Percentiles rank a stretch among this genome's conserved stretches.
These are phyloP conservation scores for Xylariaceae sp. DNA, from an alignment of 2,329 filamentous ascomycete species.

Conservation along the genomic window DNA sequence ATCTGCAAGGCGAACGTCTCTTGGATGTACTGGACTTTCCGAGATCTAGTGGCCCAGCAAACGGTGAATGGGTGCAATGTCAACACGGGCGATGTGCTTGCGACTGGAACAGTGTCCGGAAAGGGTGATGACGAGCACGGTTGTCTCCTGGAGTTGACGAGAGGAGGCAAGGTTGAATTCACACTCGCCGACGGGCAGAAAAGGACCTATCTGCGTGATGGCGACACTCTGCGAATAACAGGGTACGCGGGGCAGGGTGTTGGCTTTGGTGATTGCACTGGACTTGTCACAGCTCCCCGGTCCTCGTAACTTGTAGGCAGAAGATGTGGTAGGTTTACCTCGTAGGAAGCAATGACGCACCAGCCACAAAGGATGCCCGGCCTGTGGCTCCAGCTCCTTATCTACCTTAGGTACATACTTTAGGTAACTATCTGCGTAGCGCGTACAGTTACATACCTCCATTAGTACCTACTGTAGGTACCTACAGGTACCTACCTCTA, in stretches of 20 bases:
- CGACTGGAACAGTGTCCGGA: slow-evolving; percentile 39
- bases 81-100: slow-evolving; percentile 38
- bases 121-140: slow-evolving; percentile 32
- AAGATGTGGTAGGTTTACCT: too few species aligned
- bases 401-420: too few species aligned
- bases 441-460: too few species aligned
- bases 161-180: slow-evolving; percentile 32
- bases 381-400: too few species aligned
- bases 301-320: background rate
- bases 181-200: slow-evolving; percentile 28
- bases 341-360: too few species aligned
- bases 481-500: too few species aligned
- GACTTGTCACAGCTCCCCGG: slow-evolving; percentile 20
- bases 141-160: slow-evolving; percentile 38
- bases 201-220: slow-evolving; percentile 36
- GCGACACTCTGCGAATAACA: slow-evolving; percentile 35
- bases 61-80: slow-evolving; percentile 35
- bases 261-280: slow-evolving; percentile 35
- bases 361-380: too few species aligned
- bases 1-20: slow-evolving; percentile 30
- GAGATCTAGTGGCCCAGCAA: slow-evolving; percentile 35
- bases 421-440: too few species aligned
- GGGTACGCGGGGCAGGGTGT: slow-evolving; percentile 39
- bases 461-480: background rate
- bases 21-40: slow-evolving; percentile 37